Percentiles rank a stretch among this genome's conserved stretches.
Conservation (phyloP, 352 stramenopile species). For the Phytophthora uliginosa region DNA sequence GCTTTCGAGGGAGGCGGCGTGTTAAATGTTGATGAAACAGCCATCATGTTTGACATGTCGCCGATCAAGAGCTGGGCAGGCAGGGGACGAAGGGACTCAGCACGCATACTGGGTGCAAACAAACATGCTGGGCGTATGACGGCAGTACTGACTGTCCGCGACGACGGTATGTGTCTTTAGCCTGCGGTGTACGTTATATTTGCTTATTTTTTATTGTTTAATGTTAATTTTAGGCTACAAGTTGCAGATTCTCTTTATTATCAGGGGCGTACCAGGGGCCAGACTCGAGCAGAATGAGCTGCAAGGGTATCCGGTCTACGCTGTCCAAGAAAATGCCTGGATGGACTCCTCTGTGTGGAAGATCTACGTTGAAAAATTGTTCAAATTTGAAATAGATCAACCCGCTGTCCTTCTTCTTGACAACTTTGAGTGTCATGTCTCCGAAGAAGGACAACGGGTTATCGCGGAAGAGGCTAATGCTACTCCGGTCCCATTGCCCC, state of each 20-base stretch:
- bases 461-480: background rate
- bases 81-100: background rate
- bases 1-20: background rate
- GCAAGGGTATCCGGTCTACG: background rate
- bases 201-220: background rate
- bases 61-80: background rate
- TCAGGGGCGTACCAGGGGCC: background rate
- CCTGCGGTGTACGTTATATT: background rate
- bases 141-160: background rate
- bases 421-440: background rate
- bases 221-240: background rate
- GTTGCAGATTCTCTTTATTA: background rate
- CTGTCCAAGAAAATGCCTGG: background rate
- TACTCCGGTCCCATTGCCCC: background rate
- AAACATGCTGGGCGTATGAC: background rate
- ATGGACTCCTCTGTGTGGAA: background rate
- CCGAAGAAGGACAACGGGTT: slow-evolving; percentile 45
- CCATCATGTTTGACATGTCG: background rate
- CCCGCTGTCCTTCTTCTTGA: background rate
- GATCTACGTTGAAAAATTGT: background rate
- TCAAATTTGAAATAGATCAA: background rate
- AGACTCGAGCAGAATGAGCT: background rate
- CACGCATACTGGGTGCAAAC: background rate
- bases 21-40: background rate
- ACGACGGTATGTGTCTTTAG: background rate